Evolutionary conservation across 2,329 filamentous ascomycete genomes (phyloP), one percentile per base, ranked within the genome.

Genomic region (Penicillium thymicola): DNA sequence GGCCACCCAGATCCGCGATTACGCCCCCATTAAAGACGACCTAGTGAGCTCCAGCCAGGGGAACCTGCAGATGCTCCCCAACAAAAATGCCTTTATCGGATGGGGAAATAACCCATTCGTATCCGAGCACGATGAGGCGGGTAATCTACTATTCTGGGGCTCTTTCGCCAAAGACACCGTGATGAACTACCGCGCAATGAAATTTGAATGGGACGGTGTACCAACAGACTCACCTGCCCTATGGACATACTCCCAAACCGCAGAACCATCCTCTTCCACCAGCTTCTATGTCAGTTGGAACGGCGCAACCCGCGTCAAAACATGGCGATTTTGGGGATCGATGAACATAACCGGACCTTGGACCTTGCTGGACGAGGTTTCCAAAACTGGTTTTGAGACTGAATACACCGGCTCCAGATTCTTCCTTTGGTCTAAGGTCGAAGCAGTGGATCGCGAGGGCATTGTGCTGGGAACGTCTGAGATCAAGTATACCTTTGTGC

Each of bases 151-250:
- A 4, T 69, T 75, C 48, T 75, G 73, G 70, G 74, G 70, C 2
- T 63, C 63, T 25, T 66, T 77, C 47, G 71, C 69, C 42, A 63
- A 65, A 37, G 65, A 65, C 7, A 60, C 61, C 5, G 69, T 73
- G 45, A 76, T 76, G 75, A 76, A 75, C 61, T 77, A 76, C 56
- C 74, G 75, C 0, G 73, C 72, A 0, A 67, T 71, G 61, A 77
- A 78, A 54, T 76, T 74, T 60, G 65, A 73, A 38, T 77, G 75
- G 75, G 71, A 75, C 3, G 73, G 71, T 2, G 66, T 69, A 25
- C 75, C 75, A 4, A 72, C 70, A 27, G 75, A 75, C 44, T 70
- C 70, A n/a, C 75, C 75, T 3, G 75, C 74, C 0, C 61, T 78
- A 38, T 76, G 73, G 70, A 65, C 70, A 0, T 77, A 76, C 49